phyloP scores from a whole-genome alignment of 2,329 filamentous ascomycete species.

The Annulohypoxylon truncatum region DNA sequence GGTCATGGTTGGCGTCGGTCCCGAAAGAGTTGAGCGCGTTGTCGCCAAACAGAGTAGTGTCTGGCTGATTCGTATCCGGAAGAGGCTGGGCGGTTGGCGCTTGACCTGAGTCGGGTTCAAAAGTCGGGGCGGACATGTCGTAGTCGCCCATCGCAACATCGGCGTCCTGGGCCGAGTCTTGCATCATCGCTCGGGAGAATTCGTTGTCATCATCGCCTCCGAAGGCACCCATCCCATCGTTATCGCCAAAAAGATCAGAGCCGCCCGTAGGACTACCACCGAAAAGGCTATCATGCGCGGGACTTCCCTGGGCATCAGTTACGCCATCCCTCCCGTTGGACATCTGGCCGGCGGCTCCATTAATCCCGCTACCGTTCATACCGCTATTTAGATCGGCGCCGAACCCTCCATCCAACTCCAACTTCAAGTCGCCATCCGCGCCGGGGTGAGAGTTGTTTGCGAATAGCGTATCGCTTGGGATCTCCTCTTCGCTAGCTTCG shows the following conservation, averaged over 20 bases:
- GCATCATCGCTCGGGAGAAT: slow-evolving; percentile 77
- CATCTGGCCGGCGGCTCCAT: slow-evolving; percentile 50
- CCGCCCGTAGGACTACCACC: slow-evolving; percentile 78
- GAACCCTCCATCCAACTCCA: slow-evolving; percentile 51
- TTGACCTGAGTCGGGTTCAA: slow-evolving; percentile 46
- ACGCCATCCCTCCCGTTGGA: slow-evolving; percentile 54
- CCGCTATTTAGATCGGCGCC: slow-evolving; percentile 51
- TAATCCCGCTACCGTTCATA: slow-evolving; percentile 50
- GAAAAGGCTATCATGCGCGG: slow-evolving; percentile 83
- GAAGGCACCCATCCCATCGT: slow-evolving; percentile 72
- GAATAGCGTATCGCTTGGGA: slow-evolving; percentile 75
- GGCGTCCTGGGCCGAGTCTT: slow-evolving; percentile 55
- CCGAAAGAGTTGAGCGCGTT: slow-evolving; percentile 30
- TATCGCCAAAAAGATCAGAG: slow-evolving; percentile 86
- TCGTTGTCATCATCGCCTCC: slow-evolving; percentile 87
- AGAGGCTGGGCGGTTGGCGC: slow-evolving; percentile 46
- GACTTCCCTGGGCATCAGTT: slow-evolving; percentile 73
- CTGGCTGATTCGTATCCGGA: slow-evolving; percentile 24
- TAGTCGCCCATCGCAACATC: slow-evolving; percentile 52
- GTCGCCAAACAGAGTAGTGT: slow-evolving; percentile 35
- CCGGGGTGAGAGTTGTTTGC: slow-evolving; percentile 77
- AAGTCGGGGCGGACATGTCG: slow-evolving; percentile 57
- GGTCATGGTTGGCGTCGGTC: slow-evolving; percentile 19
- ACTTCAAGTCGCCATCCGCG: slow-evolving; percentile 63
- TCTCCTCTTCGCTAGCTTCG: slow-evolving; percentile 70